Evolutionary conservation across 768 basidiomycete genomes (phyloP), one percentile per base, ranked within the genome.

Genomic region (Cubamyces lactineus): DNA sequence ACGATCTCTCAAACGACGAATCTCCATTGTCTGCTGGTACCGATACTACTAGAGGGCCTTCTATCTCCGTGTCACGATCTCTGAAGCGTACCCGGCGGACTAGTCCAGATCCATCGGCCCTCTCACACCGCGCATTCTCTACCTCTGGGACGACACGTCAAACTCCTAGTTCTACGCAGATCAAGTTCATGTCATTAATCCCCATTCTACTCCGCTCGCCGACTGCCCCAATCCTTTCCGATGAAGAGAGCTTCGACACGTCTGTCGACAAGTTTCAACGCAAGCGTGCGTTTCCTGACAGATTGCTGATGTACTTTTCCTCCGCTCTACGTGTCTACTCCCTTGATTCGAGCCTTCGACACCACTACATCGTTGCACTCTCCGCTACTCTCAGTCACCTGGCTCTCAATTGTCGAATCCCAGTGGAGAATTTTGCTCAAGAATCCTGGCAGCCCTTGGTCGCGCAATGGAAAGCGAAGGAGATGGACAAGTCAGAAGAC

Each of bases 381-480:
- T 87, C 88, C 57, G 79, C 86, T 2, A 80, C 87, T 1, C 82
- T 98, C 8, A 82, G 80, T 2, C 87, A 91, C 57, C 74, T 95
- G n/a, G 84, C 92, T 2, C 75, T 96, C 57, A 98, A 98, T 71
- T 81, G 77, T 60, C 84, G 81, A 43, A 70, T 78, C 8, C 80
- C 82, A 2, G 83, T 92, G 40, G 79, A 82, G 8, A 72, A 73
- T 17, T 88, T 92, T 65, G 89, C 91, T 0, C 74, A 77, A 5
- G 74, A 75, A 28, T 76, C 87, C 1, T 92, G 94, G 86, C 75
- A 84, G 48, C 73, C 73, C 2, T 69, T 98, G 5, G 78, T 94
- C 2, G 75, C 75, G 2, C 74, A 96, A 24, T 97, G 94, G 94
- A 79, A 81, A 2, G 89, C 89, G 17, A 94, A 92, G 75, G 88